Evolutionary conservation across 164 flowering plant species (phyloP), one percentile per base, ranked within the genome.

Genomic region (Protea cynaroides): DNA sequence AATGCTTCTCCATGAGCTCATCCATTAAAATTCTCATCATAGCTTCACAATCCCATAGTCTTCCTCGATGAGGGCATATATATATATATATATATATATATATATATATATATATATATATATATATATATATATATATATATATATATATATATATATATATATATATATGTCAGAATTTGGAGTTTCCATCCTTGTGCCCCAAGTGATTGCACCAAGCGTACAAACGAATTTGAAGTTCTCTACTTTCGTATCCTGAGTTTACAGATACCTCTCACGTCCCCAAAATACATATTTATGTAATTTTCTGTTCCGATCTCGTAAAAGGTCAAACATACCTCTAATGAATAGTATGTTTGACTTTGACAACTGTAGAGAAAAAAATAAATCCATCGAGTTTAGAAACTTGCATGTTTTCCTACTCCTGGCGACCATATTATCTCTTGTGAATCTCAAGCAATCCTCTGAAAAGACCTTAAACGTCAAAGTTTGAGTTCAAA

Each of bases 21-120:
- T 90, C 96, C 86, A 90, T 86, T 69, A 82, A 63, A n/a, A 62
- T 81, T 79, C 77, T 94, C 98, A 66, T 89, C 77, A 55, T 89
- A 89, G 72, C 75, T 89, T 63, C 69, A 63, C 34, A 47, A 29
- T 53, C 72, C 71, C 0, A 72, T 79, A 65, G 73, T 89, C 78
- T 74, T 87, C 65, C 97, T 84, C 67, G 64, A 65, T 0, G 89
- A 65, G 71, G 95, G 78, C 79, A 77, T 90, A 7, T 69, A 53
- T 15, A 23, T 74, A 3, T 74, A 18, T 84, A 79, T n/a, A n/a
- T n/a, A n/a, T n/a, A n/a, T n/a, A n/a, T n/a, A n/a, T n/a, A n/a
- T n/a, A n/a, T n/a, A n/a, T n/a, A n/a, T n/a, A n/a, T n/a, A n/a
- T n/a, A n/a, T n/a, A n/a, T n/a, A n/a, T n/a, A n/a, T n/a, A n/a